Conservation (phyloP, 2,329 filamentous ascomycete genomes). For the Periconia macrospinosa region DNA sequence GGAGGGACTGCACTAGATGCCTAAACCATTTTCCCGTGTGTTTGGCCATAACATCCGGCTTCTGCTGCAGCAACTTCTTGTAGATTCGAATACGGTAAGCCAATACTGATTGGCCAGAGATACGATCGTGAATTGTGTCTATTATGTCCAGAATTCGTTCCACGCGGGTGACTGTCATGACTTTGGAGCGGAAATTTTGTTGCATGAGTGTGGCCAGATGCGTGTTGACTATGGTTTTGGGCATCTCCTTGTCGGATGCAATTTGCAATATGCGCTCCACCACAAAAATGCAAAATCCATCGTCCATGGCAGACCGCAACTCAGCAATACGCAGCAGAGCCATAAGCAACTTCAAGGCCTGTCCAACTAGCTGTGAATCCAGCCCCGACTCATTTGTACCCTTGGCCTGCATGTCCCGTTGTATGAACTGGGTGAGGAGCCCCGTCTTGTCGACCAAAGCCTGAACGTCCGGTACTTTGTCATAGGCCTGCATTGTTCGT, state of each 20-base stretch:
- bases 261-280: conserved; percentile 77
- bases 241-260: conserved; percentile 67
- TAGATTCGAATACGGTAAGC: conserved; percentile 79
- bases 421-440: conserved; percentile 78
- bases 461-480: conserved; percentile 65
- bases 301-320: conserved; percentile 70
- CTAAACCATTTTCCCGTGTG: conserved; percentile 76
- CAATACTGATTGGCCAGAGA: conserved; percentile 79
- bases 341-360: conserved; percentile 76
- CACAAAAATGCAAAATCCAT: conserved; percentile 78
- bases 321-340: conserved; percentile 75
- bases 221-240: conserved; percentile 78
- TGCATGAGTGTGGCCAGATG: conserved; percentile 79
- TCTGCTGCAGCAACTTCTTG: conserved; percentile 72
- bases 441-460: conserved; percentile 69
- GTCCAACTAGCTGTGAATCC: conserved; percentile 72
- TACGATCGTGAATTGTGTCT: conserved; percentile 70
- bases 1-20: conserved; percentile 78
- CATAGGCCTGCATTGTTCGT: conserved; percentile 75
- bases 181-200: conserved; percentile 74
- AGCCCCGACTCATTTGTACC: conserved; percentile 55
- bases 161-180: conserved; percentile 73
- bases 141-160: conserved; percentile 71
- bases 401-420: conserved; percentile 73
- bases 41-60: conserved; percentile 68